Percentiles rank a stretch among this genome's conserved stretches.
phyloP scores from a whole-genome alignment of 371 early-diverging fungal species.

The Lichtheimia ornata region DNA sequence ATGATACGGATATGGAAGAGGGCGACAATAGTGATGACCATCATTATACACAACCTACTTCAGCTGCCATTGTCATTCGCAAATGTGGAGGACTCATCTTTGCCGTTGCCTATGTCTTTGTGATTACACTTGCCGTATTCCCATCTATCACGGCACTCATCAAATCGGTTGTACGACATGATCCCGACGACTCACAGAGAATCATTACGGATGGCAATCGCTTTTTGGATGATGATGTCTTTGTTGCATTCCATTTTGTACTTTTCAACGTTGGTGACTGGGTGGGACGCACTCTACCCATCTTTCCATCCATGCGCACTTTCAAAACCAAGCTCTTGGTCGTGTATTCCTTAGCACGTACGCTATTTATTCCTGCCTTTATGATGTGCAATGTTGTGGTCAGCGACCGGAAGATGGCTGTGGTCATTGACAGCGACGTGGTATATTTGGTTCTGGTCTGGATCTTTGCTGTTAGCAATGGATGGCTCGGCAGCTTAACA shows the following conservation, averaged over 20 bases:
- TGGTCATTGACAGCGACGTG: conserved; percentile 62
- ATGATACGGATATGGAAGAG: conserved; percentile 11
- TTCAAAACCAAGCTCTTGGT: conserved; percentile 45
- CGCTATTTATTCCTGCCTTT: conserved; percentile 70
- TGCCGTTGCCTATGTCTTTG: conserved; percentile 61
- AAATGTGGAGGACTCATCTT: conserved; percentile 48
- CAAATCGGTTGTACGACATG: conserved; percentile 49
- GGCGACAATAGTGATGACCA: conserved; percentile 7
- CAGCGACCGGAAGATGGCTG: conserved; percentile 44
- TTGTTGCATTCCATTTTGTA: conserved; percentile 78
- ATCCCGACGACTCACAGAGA: conserved; percentile 16
- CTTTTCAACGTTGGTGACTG: conserved; percentile 78
- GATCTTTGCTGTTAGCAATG: conserved; percentile 70
- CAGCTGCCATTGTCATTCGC: conserved; percentile 19
- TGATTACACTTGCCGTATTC: conserved; percentile 72
- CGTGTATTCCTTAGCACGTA: conserved; percentile 47
- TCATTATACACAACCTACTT: background rate
- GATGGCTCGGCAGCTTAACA: conserved; percentile 68
- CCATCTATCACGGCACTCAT: conserved; percentile 78
- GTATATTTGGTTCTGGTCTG: conserved; percentile 61
- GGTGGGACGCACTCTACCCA: conserved; percentile 63
- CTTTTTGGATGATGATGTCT: conserved; percentile 58
- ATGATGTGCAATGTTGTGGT: conserved; percentile 68
- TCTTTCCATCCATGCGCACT: conserved; percentile 33
- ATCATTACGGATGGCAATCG: conserved; percentile 19